Base-by-base conservation (phyloP, 768 basidiomycete species). In the Boletus speciosus region DNA sequence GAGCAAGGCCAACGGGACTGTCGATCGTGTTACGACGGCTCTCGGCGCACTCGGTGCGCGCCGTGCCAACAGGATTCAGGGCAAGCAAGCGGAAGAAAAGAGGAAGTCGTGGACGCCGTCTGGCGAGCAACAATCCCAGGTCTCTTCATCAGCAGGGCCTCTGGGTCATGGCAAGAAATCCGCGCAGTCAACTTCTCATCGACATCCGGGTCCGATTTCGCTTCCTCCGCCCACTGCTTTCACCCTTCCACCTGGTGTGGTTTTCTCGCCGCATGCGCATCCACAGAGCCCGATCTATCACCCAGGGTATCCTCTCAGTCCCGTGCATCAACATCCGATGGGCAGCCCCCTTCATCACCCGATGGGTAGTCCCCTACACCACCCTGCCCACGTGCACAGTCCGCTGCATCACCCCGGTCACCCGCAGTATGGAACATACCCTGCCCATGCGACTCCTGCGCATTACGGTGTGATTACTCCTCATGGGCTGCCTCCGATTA, bases 401-500 rank as follows among this genome's bases (percentile, higher is more conserved):
- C 60, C 65, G 56, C 52, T 64, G 52, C 61, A 70, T 64, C 70
- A 64, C 42, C 69, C 69, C 3, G 36, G 56, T 31, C 69, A 72
- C 35, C 49, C 61, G 25, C 69, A 68, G 49, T 70, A 68, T 53
- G 60, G 59, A 38, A 10, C 61, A 59, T 66, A 71, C 51, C 59
- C 63, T 42, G 61, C 60, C 16, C 64, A 61, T 36, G 52, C 51
- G 25, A 49, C 57, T 41, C 53, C 55, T 36, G 52, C 63, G 27
- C 66, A 71, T 44, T 71, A 70, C 41, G 62, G 71, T 40, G 68
- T 74, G 32, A 76, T 85, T 57, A 90, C 88, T 10, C 86, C 87
- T n/a, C 82, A 85, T 58, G 88, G 90, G 0, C 73, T 93, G n/a
- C 90, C 90, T 14, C 88, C 91, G 2, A 93, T 97, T 64, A 97